A percentile compares a stretch with the other conserved stretches of the same genome.
Conservation (phyloP, 495 filamentous ascomycete genomes). For the Clavariopsis aquatica region DNA sequence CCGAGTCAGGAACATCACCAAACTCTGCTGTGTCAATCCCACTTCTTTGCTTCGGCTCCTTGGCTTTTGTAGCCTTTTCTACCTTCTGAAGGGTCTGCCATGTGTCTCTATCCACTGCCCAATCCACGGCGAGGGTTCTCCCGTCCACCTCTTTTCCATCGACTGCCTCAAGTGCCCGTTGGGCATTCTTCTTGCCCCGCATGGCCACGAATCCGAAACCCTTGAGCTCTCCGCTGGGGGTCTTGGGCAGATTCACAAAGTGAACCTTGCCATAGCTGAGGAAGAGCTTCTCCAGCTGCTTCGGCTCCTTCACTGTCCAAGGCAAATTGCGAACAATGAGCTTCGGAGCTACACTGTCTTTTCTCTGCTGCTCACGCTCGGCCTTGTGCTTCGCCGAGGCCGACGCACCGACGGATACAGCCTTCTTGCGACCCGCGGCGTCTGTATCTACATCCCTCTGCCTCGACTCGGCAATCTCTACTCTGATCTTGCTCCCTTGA, state of each 20-base stretch:
- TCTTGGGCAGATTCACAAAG: constrained; percentile 74
- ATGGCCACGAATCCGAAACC: constrained; percentile 94
- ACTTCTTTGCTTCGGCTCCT: constrained; percentile 32
- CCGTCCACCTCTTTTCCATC: constrained; percentile 93
- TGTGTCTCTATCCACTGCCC: constrained; percentile 86
- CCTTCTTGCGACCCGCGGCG: constrained; percentile 39
- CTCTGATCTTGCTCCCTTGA: constrained; percentile 74
- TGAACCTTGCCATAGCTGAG: constrained; percentile 87
- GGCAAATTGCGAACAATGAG: constrained; percentile 94
- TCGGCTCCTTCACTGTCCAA: constrained; percentile 87
- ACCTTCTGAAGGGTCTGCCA: constrained; percentile 67
- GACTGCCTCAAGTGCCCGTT: constrained; percentile 78
- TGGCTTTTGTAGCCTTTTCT: constrained; percentile 38
- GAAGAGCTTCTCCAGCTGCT: constrained; percentile 77
- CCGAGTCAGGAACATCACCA: not conserved
- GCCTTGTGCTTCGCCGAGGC: constrained; percentile 54
- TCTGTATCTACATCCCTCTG: constrained; percentile 63
- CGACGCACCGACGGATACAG: constrained; percentile 4
- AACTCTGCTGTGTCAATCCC: constrained; percentile 37
- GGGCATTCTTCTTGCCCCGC: constrained; percentile 84
- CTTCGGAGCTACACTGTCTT: constrained; percentile 66
- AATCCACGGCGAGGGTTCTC: constrained; percentile 85
- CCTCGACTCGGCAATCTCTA: constrained; percentile 85
- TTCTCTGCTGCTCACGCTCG: constrained; percentile 56
- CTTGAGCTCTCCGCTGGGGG: constrained; percentile 63